Conservation (phyloP, 371 early-diverging fungal genomes). For the Rhizopus delemar region DNA sequence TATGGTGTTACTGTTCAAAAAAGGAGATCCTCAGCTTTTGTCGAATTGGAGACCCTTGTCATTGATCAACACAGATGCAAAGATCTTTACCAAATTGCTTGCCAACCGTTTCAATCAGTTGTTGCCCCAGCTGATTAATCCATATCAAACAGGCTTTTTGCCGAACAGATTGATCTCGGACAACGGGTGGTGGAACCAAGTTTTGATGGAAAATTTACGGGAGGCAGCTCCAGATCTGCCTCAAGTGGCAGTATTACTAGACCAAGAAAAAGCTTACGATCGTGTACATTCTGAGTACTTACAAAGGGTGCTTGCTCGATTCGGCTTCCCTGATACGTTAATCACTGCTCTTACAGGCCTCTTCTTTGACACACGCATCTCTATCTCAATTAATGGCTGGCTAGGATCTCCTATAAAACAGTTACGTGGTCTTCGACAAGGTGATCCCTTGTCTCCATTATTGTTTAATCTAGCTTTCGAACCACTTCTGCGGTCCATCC, state of each 20-base stretch:
- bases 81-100: constrained; percentile 25
- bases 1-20: constrained; percentile 37
- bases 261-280: constrained; percentile 32
- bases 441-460: constrained; percentile 23
- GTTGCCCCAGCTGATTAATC: constrained; percentile 8
- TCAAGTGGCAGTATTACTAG: constrained; percentile 4
- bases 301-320: neutral
- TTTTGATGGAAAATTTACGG: constrained; percentile 14
- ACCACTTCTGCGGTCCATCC: constrained; percentile 20
- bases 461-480: constrained; percentile 27
- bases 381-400: constrained; percentile 21
- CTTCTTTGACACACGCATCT: constrained; percentile 18
- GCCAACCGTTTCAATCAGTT: constrained; percentile 17
- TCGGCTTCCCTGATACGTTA: constrained; percentile 13
- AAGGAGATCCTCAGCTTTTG: constrained; percentile 26
- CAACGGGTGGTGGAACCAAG: constrained; percentile 19
- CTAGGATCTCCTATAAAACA: constrained; percentile 11
- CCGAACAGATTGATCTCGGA: constrained; percentile 21
- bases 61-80: constrained; percentile 33
- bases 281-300: constrained; percentile 30
- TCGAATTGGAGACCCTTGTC: constrained; percentile 31
- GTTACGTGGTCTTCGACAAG: constrained; percentile 23
- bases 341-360: constrained; percentile 3
- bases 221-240: neutral
- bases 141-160: constrained; percentile 19